Percentiles rank a stretch among this genome's conserved stretches.
Conservation (phyloP, 2,329 filamentous ascomycete genomes). For the Elsinoe ampelina region DNA sequence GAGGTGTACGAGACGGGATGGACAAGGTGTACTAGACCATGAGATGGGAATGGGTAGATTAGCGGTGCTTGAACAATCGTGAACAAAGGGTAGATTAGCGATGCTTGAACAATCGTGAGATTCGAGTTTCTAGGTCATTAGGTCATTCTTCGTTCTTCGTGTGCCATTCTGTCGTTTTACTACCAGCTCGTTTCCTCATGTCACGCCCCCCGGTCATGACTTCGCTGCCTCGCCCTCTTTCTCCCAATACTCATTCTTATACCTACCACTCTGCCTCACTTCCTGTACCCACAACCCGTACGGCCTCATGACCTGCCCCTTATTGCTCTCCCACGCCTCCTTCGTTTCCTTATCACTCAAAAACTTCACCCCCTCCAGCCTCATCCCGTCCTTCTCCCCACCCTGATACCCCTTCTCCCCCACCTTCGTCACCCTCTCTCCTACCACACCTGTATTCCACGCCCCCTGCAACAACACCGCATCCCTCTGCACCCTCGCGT, state of each 20-base stretch:
- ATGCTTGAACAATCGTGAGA: background rate
- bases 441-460: constrained; percentile 32
- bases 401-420: constrained; percentile 28
- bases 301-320: constrained; percentile 27
- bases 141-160: background rate
- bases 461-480: constrained; percentile 30
- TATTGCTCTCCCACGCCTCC: constrained; percentile 33
- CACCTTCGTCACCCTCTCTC: constrained; percentile 26
- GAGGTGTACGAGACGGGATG: background rate
- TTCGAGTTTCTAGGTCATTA: background rate
- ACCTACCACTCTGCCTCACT: constrained; percentile 31
- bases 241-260: constrained; percentile 28
- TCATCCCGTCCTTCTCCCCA: constrained; percentile 33
- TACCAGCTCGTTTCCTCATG: background rate
- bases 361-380: constrained; percentile 34
- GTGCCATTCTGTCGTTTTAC: background rate
- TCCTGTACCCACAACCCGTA: constrained; percentile 38
- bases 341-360: constrained; percentile 34
- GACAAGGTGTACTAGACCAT: background rate
- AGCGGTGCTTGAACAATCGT: too few species aligned
- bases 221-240: background rate
- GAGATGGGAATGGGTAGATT: background rate
- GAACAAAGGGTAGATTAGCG: background rate
- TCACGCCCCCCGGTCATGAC: background rate
- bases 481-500: constrained; percentile 34